Evolutionary conservation across 139 green algal genomes (phyloP).

Genomic region (Eudorina sp.): DNA sequence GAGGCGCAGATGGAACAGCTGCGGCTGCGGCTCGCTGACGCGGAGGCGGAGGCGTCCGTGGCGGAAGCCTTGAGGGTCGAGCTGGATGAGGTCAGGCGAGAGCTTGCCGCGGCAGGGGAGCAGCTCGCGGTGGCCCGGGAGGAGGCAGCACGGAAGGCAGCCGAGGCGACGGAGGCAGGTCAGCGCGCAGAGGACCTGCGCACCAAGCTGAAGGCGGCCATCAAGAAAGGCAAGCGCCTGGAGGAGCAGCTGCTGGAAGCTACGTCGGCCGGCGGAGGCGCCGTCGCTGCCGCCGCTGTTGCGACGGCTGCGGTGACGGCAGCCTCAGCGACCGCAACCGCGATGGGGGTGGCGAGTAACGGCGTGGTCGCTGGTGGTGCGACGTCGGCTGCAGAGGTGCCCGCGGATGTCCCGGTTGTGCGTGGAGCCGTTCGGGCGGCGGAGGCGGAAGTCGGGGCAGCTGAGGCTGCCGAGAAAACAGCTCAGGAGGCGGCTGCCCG

Average conservation of each 20-base stretch:
- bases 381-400: neutral
- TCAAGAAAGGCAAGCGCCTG: slow-evolving; percentile 53
- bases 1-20: slow-evolving; percentile 1
- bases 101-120: neutral
- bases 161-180: slow-evolving; percentile 2
- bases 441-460: neutral
- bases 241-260: slow-evolving; percentile 48
- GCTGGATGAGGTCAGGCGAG: neutral
- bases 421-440: neutral
- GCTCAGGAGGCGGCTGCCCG: neutral
- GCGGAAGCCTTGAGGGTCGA: neutral
- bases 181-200: slow-evolving; percentile 33
- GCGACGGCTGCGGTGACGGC: neutral
- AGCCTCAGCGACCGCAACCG: neutral
- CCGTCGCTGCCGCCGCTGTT: neutral
- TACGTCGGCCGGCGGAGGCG: neutral
- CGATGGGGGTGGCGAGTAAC: too few relatives aligned
- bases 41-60: neutral
- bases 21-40: neutral
- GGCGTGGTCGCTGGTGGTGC: neutral
- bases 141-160: neutral
- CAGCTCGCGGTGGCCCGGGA: neutral
- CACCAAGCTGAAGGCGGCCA: slow-evolving; percentile 45
- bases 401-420: neutral
- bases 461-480: neutral